These are phyloP conservation scores for Amanita subjunquillea DNA, from an alignment of 768 basidiomycete genomes.

Conservation along the genomic window DNA sequence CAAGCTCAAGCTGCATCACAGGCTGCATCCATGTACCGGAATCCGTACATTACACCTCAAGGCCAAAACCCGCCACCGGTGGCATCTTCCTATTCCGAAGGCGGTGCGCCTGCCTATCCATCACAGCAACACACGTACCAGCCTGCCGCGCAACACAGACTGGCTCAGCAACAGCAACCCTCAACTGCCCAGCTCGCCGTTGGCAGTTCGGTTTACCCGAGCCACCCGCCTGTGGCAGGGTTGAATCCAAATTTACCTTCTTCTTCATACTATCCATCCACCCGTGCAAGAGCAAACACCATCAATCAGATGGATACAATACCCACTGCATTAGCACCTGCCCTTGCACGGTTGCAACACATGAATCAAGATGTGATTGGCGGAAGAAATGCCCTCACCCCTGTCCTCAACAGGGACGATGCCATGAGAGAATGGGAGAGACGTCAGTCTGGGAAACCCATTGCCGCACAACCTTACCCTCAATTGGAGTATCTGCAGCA, in stretches of 20 bases:
- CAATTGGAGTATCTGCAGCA: slow-evolving; percentile 90
- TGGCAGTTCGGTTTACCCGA: slow-evolving; percentile 20
- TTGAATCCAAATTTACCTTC: slow-evolving; percentile 47
- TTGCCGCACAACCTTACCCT: slow-evolving; percentile 71
- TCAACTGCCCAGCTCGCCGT: slow-evolving; percentile 37
- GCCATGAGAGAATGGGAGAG: slow-evolving; percentile 95
- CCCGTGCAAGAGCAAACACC: slow-evolving; percentile 81
- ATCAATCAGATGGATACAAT: slow-evolving; percentile 86
- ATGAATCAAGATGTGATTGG: slow-evolving; percentile 79
- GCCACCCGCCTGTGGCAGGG: slow-evolving; percentile 20
- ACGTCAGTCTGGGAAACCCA: slow-evolving; percentile 64
- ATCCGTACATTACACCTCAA: slow-evolving; percentile 68
- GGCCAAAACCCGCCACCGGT: slow-evolving; percentile 23
- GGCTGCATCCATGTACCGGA: slow-evolving; percentile 63
- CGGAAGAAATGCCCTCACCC: slow-evolving; percentile 78
- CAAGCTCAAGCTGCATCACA: slow-evolving; percentile 72
- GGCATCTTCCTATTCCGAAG: slow-evolving; percentile 17
- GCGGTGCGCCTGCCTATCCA: slow-evolving; percentile 19
- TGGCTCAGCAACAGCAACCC: slow-evolving; percentile 37
- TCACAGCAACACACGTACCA: slow-evolving; percentile 27
- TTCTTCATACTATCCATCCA: slow-evolving; percentile 57
- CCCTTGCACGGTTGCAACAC: slow-evolving; percentile 79
- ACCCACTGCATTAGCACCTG: slow-evolving; percentile 93
- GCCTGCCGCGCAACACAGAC: slow-evolving; percentile 27
- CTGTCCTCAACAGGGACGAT: slow-evolving; percentile 91